Evolutionary conservation across 2,329 filamentous ascomycete species (phyloP).

Genomic region (Albophoma yamanashiensis): DNA sequence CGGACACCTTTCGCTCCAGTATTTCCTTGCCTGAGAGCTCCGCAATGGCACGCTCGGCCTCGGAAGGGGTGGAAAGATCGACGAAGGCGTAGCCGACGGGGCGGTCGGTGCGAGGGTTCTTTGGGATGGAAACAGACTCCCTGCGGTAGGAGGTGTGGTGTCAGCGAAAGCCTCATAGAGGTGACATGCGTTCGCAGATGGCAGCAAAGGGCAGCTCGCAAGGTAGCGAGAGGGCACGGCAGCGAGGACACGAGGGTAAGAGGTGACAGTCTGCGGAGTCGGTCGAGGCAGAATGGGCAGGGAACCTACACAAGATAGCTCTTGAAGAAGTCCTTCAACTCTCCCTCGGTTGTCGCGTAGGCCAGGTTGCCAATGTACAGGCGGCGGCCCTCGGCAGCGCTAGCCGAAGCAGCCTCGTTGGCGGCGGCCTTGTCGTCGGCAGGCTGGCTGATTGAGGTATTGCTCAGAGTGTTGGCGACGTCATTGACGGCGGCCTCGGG

Average conservation of each 20-base stretch:
- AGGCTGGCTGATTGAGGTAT: constrained; percentile 51
- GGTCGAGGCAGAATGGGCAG: background rate
- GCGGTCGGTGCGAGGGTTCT: constrained; percentile 97
- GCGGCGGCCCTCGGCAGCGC: constrained; percentile 96
- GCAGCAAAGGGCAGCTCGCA: background rate
- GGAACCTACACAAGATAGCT: constrained; percentile 91
- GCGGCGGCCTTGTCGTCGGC: constrained; percentile 49
- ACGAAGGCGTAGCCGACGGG: constrained; percentile 99
- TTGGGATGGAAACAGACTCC: constrained; percentile 97
- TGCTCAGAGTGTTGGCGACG: constrained; percentile 64
- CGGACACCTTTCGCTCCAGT: constrained; percentile 96
- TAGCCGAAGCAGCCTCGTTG: constrained; percentile 88
- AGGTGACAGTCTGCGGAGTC: background rate
- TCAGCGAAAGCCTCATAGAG: constrained; percentile 12
- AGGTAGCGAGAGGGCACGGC: background rate
- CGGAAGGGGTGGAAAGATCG: constrained; percentile 85
- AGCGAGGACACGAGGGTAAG: background rate
- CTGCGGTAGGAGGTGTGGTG: constrained; percentile 34
- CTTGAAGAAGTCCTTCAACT: constrained; percentile 99
- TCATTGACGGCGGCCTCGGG: constrained; percentile 59
- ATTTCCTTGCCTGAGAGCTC: constrained; percentile 97
- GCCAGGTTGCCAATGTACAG: constrained; percentile 99
- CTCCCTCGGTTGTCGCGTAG: constrained; percentile 99
- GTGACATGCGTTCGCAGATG: background rate
- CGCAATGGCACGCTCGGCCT: constrained; percentile 90